These are phyloP conservation scores for Pestalotiopsis sp. DNA, from an alignment of 2,329 filamentous ascomycete genomes.

Conservation along the genomic window DNA sequence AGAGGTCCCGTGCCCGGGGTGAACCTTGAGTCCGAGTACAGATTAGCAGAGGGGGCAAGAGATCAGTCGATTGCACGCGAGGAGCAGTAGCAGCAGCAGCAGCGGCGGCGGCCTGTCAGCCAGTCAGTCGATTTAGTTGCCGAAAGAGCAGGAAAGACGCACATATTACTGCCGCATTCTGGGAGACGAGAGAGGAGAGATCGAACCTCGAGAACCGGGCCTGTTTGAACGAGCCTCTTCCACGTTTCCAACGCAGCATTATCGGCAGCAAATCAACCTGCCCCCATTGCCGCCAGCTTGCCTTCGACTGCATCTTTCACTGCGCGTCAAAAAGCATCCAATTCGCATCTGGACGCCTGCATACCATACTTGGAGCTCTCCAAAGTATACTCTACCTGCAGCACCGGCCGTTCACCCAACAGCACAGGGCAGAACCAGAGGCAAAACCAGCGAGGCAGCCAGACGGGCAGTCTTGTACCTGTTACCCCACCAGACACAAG, in stretches of 20 bases:
- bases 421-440: background rate
- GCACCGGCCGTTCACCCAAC: background rate
- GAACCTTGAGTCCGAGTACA: background rate
- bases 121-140: background rate
- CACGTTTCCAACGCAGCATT: background rate
- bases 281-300: background rate
- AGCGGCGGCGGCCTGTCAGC: background rate
- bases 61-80: conserved; percentile 7
- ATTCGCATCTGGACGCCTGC: conserved; percentile 5
- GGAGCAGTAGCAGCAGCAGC: background rate
- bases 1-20: conserved; percentile 4
- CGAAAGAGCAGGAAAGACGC: background rate
- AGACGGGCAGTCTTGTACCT: background rate
- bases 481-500: background rate
- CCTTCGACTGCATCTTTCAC: background rate
- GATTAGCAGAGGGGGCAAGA: conserved; percentile 1
- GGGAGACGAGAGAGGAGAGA: background rate
- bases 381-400: background rate
- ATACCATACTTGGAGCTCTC: background rate
- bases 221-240: background rate
- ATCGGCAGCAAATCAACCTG: background rate
- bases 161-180: background rate
- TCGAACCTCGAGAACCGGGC: background rate
- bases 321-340: background rate
- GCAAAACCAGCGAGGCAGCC: background rate